phyloP scores from a whole-genome alignment of 2,329 filamentous ascomycete species.

The Stachybotrys chlorohalonatus region DNA sequence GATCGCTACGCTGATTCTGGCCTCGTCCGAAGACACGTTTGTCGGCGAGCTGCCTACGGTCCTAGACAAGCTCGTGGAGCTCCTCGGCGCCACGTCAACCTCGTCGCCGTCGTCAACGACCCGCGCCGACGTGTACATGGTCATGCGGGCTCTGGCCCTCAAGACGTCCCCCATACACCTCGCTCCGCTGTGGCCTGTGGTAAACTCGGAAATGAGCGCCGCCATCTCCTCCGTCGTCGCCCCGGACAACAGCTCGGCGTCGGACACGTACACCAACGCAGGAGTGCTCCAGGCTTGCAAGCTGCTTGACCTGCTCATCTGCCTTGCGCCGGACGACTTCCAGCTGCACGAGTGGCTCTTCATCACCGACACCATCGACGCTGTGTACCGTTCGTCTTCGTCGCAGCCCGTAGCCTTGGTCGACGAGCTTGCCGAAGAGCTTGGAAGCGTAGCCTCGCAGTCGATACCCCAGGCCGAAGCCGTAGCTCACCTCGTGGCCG shows the following conservation, averaged over 20 bases:
- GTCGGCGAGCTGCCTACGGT: constrained; percentile 65
- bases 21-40: constrained; percentile 69
- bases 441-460: constrained; percentile 39
- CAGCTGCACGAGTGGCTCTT: constrained; percentile 98
- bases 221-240: constrained; percentile 68
- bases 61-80: constrained; percentile 76
- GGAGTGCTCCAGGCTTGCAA: constrained; percentile 88
- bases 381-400: constrained; percentile 69
- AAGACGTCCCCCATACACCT: constrained; percentile 73
- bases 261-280: constrained; percentile 67
- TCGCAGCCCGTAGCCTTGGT: constrained; percentile 67
- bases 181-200: constrained; percentile 78
- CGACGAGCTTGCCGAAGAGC: constrained; percentile 73
- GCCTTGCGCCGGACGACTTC: constrained; percentile 86
- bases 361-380: constrained; percentile 92
- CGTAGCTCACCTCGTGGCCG: constrained; percentile 24
- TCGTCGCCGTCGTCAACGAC: constrained; percentile 90
- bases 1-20: constrained; percentile 69
- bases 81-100: constrained; percentile 72
- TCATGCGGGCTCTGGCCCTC: constrained; percentile 73
- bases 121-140: constrained; percentile 80
- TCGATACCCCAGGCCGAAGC: constrained; percentile 25
- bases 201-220: constrained; percentile 77
- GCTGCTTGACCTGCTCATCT: constrained; percentile 79
- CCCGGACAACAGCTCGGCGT: constrained; percentile 50